phyloP scores from a whole-genome alignment of 176 grass and related monocot genomes.

The Phragmites australis region DNA sequence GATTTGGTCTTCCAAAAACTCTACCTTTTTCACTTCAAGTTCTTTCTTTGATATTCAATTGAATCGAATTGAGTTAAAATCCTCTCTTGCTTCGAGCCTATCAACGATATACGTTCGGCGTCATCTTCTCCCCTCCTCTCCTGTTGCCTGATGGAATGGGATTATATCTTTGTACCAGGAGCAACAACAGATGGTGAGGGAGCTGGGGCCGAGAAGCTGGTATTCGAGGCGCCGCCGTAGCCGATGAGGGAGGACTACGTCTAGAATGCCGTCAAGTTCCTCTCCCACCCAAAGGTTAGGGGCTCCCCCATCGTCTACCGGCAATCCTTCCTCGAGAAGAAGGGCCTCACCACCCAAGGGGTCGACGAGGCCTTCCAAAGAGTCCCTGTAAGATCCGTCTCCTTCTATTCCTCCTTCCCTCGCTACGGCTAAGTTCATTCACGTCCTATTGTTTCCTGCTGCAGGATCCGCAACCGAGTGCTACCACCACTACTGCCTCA shows the following conservation, averaged over 20 bases:
- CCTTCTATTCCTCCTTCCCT: neutral
- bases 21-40: too few species aligned
- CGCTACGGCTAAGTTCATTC: neutral
- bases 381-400: conserved; percentile 67
- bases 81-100: neutral
- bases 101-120: too few species aligned
- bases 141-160: neutral
- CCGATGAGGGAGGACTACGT: conserved; percentile 86
- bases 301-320: conserved; percentile 73
- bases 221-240: conserved; percentile 44
- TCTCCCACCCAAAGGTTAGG: conserved; percentile 85
- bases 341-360: conserved; percentile 84
- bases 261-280: conserved; percentile 90
- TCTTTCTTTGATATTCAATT: neutral
- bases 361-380: conserved; percentile 91
- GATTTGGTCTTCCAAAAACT: too few species aligned
- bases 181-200: neutral
- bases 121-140: neutral
- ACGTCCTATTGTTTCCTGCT: neutral
- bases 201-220: conserved; percentile 24
- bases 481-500: conserved; percentile 21
- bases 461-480: conserved; percentile 66
- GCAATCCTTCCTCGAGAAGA: conserved; percentile 86
- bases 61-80: neutral
- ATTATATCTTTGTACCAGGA: neutral